Base-by-base conservation (phyloP, 352 stramenopile genomes). In the Elongisporangium undulatum region DNA sequence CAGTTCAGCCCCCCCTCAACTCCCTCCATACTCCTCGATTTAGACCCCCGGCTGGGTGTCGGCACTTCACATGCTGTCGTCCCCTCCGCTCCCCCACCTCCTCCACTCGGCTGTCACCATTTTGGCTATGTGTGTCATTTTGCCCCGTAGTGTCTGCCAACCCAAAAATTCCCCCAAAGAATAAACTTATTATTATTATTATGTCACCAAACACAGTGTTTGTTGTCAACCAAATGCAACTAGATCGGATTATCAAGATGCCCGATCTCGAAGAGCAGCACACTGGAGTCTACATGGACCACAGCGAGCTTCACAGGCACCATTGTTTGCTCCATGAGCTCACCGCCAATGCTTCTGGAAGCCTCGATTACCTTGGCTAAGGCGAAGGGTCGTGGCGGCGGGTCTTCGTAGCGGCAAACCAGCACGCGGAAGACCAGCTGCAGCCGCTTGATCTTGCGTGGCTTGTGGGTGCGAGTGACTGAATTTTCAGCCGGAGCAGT, bases 261-360 rank as follows among this genome's bases (percentile, higher is more conserved):
- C 39, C 55, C 61, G 53, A 89, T 62, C 64, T 89, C 79, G 48
- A 89, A 85, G 15, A 89, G 64, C 59, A 93, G 49, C n/a, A 91
- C 74, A 20, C 68, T 85, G 48, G 67, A 58, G 54, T 91, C 75
- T 23, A 62, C 66, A 48, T 85, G 66, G 20, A 85, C 77, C 1
- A 90, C 79, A 1, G 82, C 80, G 24, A 91, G 4, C 67, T 93
- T 91, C 23, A 90, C 51, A 1, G 79, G 72, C n/a, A 81, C 57
- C 48, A 38, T 13, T 7, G 56, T 59, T 29, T 16, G 20, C 45
- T 39, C 21, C 10, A 15, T 50, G 23, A 61, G 19, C 17, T 54
- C n/a, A 26, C 29, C 15, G 55, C 38, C 39, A 20, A 53, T 61
- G 53, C 26, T 39, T 55, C 52, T 55, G 45, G 49, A 59, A 53